Conservation (phyloP, 164 flowering plant species). For the Echeveria elegans region DNA sequence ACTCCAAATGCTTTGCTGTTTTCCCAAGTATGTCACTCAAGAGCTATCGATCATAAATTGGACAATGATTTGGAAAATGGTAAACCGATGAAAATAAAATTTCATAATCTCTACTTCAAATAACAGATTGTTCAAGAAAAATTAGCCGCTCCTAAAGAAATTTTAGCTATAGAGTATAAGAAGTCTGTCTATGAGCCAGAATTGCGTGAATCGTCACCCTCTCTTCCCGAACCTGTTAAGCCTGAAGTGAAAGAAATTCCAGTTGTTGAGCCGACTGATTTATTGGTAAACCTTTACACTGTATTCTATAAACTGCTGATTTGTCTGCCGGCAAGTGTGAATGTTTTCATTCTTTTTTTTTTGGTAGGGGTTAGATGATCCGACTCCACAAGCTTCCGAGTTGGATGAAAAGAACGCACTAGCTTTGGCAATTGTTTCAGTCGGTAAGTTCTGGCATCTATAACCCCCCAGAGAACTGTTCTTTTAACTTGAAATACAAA, state of each 20-base stretch:
- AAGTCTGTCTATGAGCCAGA: slow-evolving; percentile 50
- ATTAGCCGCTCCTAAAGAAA: slow-evolving; percentile 49
- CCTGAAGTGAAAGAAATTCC: slow-evolving; percentile 50
- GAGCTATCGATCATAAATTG: neutral
- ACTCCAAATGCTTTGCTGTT: neutral
- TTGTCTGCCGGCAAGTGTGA: neutral
- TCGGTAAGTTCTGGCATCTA: slow-evolving; percentile 34
- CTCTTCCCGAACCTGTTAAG: slow-evolving; percentile 62
- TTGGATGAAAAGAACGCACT: slow-evolving; percentile 82
- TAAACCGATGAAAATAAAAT: no score
- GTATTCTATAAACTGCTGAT: neutral
- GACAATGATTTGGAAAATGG: no score
- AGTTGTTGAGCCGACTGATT: slow-evolving; percentile 55
- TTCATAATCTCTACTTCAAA: no score
- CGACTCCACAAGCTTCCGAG: slow-evolving; percentile 56
- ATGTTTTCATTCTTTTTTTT: slow-evolving; percentile 4
- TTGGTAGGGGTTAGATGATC: slow-evolving; percentile 60
- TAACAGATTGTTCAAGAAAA: slow-evolving; percentile 42
- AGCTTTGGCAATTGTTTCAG: slow-evolving; percentile 92
- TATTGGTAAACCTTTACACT: slow-evolving; percentile 45
- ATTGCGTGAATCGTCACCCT: slow-evolving; percentile 26
- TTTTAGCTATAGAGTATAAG: slow-evolving; percentile 72
- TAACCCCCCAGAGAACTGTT: neutral
- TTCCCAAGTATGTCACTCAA: neutral
- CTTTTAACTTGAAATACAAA: neutral